A percentile compares a stretch with the other conserved stretches of the same genome.
phyloP scores from a whole-genome alignment of 75 land plant species.

The Picea sitchensis region DNA sequence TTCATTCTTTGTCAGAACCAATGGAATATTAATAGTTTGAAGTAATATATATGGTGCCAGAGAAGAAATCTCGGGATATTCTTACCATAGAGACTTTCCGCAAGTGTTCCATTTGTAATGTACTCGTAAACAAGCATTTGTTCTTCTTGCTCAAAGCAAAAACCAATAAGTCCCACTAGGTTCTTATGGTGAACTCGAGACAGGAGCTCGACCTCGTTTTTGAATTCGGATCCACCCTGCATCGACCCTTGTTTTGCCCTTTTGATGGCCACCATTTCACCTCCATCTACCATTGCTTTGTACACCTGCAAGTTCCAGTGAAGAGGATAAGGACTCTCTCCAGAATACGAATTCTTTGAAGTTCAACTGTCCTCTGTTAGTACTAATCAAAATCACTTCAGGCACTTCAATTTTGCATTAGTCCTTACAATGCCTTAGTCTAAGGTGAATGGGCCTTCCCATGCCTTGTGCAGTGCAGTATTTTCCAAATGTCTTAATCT shows the following conservation, averaged over 20 bases:
- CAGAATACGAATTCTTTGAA: no score
- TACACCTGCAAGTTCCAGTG: constrained; percentile 50
- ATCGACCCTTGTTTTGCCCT: constrained; percentile 66
- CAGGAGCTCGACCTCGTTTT: constrained; percentile 37
- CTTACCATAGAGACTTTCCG: constrained; percentile 30
- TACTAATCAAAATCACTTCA: no score
- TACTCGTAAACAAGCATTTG: constrained; percentile 50
- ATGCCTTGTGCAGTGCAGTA: no score
- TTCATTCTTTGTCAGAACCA: background rate
- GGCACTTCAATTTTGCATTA: no score
- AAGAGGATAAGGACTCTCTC: no score
- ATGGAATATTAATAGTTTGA: background rate
- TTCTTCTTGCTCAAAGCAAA: constrained; percentile 39
- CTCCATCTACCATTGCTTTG: constrained; percentile 50
- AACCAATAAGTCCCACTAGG: constrained; percentile 35
- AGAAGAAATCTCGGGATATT: background rate
- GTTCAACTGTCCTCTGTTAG: no score
- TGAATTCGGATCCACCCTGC: constrained; percentile 41
- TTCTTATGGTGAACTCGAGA: constrained; percentile 45
- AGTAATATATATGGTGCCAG: background rate
- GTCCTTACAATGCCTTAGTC: no score
- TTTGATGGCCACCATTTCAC: constrained; percentile 74
- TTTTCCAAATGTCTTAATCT: no score
- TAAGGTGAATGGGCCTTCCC: no score
- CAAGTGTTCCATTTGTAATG: constrained; percentile 31